These are phyloP conservation scores for Pisolithus microcarpus DNA, from an alignment of 768 basidiomycete genomes.

Conservation along the genomic window DNA sequence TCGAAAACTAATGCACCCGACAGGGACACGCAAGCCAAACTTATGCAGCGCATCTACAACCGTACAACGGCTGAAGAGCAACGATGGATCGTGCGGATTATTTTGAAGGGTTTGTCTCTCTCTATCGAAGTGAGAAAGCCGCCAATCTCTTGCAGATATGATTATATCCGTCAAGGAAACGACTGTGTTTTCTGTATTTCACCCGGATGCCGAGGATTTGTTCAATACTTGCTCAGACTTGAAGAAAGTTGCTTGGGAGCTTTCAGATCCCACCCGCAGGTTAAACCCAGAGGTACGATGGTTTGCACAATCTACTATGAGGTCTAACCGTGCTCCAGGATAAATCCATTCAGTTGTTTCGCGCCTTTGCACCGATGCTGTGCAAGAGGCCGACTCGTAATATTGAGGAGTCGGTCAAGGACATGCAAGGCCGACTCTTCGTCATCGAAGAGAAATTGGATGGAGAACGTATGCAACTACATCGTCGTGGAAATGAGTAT, in stretches of 20 bases:
- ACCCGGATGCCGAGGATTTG: slow-evolving; percentile 88
- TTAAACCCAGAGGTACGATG: slow-evolving; percentile 48
- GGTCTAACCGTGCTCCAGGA: slow-evolving; percentile 44
- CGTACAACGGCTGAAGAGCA: slow-evolving; percentile 82
- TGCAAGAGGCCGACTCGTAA: slow-evolving; percentile 81
- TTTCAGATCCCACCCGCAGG: slow-evolving; percentile 69
- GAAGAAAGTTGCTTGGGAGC: slow-evolving; percentile 85
- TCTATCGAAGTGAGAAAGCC: neutral
- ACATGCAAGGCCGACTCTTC: slow-evolving; percentile 75
- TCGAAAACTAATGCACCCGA: slow-evolving; percentile 3
- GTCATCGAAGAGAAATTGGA: slow-evolving; percentile 96
- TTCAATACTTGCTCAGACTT: slow-evolving; percentile 97
- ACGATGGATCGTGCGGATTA: slow-evolving; percentile 92
- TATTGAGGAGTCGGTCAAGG: slow-evolving; percentile 76
- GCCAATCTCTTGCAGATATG: slow-evolving; percentile 54
- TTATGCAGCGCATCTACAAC: slow-evolving; percentile 72
- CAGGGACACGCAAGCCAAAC: slow-evolving; percentile 69
- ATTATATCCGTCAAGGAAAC: slow-evolving; percentile 90
- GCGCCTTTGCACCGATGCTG: slow-evolving; percentile 90
- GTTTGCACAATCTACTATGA: no score
- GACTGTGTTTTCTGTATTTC: slow-evolving; percentile 84
- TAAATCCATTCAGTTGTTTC: slow-evolving; percentile 75
- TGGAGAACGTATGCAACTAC: slow-evolving; percentile 93
- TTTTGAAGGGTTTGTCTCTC: slow-evolving; percentile 69
- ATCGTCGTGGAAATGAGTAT: slow-evolving; percentile 86